A percentile compares a stretch with the other conserved stretches of the same genome.
Conservation (phyloP, 148 eudicot species). For the Cornus controversa region DNA sequence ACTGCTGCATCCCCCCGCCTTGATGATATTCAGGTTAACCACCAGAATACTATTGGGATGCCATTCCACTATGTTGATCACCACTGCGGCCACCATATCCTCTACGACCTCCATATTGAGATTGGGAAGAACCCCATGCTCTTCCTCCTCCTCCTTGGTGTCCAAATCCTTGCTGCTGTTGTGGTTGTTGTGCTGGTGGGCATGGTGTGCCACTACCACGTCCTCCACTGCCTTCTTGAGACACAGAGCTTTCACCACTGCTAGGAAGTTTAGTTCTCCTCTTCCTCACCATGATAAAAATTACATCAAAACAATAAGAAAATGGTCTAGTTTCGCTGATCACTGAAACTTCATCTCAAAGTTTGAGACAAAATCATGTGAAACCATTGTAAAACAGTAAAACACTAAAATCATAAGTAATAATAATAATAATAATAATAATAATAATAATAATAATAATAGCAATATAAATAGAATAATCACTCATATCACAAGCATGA, state of each 20-base stretch:
- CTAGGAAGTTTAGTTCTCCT: conserved; percentile 63
- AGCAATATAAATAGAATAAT: neutral
- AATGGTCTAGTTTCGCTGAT: neutral
- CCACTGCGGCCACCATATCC: conserved; percentile 46
- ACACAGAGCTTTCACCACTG: conserved; percentile 58
- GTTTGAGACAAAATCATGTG: no score
- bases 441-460: no score
- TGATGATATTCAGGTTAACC: conserved; percentile 52
- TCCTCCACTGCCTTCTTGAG: conserved; percentile 54
- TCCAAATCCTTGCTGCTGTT: conserved; percentile 29
- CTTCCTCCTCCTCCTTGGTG: conserved; percentile 58
- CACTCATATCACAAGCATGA: neutral
- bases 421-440: neutral
- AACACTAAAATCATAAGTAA: neutral
- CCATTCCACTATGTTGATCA: conserved; percentile 52
- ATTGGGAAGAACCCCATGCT: conserved; percentile 41
- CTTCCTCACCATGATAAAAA: conserved; percentile 74
- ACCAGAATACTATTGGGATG: conserved; percentile 57
- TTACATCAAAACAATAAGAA: conserved; percentile 16
- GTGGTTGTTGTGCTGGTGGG: no score
- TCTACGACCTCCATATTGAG: conserved; percentile 46
- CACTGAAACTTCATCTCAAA: neutral
- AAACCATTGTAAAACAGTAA: neutral
- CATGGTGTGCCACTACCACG: conserved; percentile 37
- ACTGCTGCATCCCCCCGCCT: conserved; percentile 56